A percentile compares a stretch with the other conserved stretches of the same genome.
phyloP scores from a whole-genome alignment of 2,329 filamentous ascomycete species.

The Epichloe amarillans region DNA sequence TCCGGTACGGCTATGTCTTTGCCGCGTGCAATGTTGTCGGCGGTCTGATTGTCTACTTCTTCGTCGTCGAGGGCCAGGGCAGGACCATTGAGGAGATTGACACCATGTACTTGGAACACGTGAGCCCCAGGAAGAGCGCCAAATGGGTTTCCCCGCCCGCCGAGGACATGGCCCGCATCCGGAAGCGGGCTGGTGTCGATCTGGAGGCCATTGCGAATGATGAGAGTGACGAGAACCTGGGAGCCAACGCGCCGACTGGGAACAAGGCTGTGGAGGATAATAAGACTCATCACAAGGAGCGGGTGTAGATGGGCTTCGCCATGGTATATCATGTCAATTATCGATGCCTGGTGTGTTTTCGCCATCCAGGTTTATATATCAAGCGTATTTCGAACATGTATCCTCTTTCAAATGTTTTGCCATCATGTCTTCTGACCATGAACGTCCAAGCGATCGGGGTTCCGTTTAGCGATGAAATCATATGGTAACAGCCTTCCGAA shows the following conservation, averaged over 20 bases:
- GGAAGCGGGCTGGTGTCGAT: slow-evolving; percentile 27
- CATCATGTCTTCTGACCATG: no score
- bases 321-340: not conserved
- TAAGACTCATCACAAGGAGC: not conserved
- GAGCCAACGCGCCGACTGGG: not conserved
- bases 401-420: no score
- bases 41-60: slow-evolving; percentile 38
- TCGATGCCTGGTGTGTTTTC: not conserved
- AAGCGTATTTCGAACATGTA: not conserved
- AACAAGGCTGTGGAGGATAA: not conserved
- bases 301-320: not conserved
- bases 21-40: slow-evolving; percentile 37
- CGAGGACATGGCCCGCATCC: slow-evolving; percentile 29
- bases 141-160: slow-evolving; percentile 37
- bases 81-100: slow-evolving; percentile 42
- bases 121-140: slow-evolving; percentile 49
- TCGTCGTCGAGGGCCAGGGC: slow-evolving; percentile 43
- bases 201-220: slow-evolving; percentile 14
- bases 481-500: no score
- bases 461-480: no score
- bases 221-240: not conserved
- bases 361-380: no score
- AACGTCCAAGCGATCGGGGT: no score
- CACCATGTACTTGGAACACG: slow-evolving; percentile 41
- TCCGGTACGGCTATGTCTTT: slow-evolving; percentile 40